A percentile compares a stretch with the other conserved stretches of the same genome.
Conservation (phyloP, 306 rosid species). For the Carpinus fangiana region DNA sequence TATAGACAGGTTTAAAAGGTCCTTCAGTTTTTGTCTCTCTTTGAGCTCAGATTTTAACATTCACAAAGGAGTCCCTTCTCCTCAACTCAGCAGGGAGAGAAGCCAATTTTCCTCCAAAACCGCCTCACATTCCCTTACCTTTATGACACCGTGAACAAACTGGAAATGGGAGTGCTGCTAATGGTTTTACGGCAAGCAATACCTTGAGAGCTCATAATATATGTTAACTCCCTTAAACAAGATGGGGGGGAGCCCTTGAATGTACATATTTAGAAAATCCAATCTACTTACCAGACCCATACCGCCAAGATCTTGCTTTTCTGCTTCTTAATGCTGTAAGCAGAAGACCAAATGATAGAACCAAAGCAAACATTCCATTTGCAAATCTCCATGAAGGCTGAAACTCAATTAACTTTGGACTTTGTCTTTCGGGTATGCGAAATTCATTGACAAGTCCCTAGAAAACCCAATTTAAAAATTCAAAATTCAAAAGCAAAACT, state of each 20-base stretch:
- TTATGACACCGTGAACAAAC: background rate
- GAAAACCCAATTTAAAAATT: slow-evolving; percentile 21
- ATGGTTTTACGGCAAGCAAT: background rate
- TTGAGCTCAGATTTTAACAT: background rate
- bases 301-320: slow-evolving; percentile 79
- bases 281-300: slow-evolving; percentile 61
- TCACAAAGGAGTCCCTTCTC: background rate
- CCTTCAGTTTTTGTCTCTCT: slow-evolving; percentile 5
- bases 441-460: slow-evolving; percentile 75
- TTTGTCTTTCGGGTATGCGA: slow-evolving; percentile 57
- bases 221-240: background rate
- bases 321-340: slow-evolving; percentile 69
- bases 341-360: slow-evolving; percentile 75
- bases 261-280: background rate
- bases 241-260: background rate
- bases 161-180: background rate
- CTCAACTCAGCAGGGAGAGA: background rate
- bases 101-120: background rate
- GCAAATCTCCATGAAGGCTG: slow-evolving; percentile 84
- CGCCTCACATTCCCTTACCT: background rate
- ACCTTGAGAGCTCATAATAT: background rate
- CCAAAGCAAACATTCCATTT: slow-evolving; percentile 83
- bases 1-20: background rate
- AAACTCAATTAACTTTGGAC: slow-evolving; percentile 50
- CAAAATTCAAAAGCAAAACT: background rate